These are phyloP conservation scores for Phycomyces nitens DNA, from an alignment of 192 early-diverging fungal species.

Conservation along the genomic window DNA sequence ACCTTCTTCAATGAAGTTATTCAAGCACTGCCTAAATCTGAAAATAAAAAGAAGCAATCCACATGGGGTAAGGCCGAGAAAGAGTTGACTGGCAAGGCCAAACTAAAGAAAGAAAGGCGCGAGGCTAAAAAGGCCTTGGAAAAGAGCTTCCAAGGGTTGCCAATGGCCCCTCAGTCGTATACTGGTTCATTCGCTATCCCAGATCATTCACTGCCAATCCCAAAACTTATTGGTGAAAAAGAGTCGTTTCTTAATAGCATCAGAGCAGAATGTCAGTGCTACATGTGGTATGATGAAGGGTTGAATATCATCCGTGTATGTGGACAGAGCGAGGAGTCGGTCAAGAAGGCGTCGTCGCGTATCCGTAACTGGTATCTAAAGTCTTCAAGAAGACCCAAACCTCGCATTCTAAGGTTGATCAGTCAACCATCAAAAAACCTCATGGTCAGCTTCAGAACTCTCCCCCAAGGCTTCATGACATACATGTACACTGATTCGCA, in stretches of 20 bases:
- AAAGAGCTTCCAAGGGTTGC: constrained; percentile 24
- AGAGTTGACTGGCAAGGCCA: constrained; percentile 32
- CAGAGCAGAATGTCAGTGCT: constrained; percentile 36
- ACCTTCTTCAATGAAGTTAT: constrained; percentile 22
- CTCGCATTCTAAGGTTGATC: background rate
- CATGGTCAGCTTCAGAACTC: constrained; percentile 5
- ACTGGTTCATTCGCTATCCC: constrained; percentile 29
- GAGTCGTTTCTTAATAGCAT: constrained; percentile 30
- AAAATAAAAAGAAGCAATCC: constrained; percentile 8
- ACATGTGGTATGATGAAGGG: constrained; percentile 31
- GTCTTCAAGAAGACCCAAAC: background rate
- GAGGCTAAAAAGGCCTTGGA: constrained; percentile 16
- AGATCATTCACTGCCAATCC: constrained; percentile 18
- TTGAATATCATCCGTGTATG: constrained; percentile 16
- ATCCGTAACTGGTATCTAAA: constrained; percentile 40
- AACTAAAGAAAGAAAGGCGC: constrained; percentile 15
- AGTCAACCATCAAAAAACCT: constrained; percentile 18
- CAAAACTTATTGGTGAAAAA: constrained; percentile 28
- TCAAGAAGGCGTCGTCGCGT: constrained; percentile 25
- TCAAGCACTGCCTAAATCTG: background rate
- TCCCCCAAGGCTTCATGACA: constrained; percentile 11
- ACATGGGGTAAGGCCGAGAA: constrained; percentile 39
- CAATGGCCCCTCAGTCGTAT: constrained; percentile 11
- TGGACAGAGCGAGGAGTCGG: constrained; percentile 12
- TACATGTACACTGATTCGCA: background rate